These are phyloP conservation scores for Tricholoma furcatifolium DNA, from an alignment of 768 basidiomycete genomes.

Conservation along the genomic window DNA sequence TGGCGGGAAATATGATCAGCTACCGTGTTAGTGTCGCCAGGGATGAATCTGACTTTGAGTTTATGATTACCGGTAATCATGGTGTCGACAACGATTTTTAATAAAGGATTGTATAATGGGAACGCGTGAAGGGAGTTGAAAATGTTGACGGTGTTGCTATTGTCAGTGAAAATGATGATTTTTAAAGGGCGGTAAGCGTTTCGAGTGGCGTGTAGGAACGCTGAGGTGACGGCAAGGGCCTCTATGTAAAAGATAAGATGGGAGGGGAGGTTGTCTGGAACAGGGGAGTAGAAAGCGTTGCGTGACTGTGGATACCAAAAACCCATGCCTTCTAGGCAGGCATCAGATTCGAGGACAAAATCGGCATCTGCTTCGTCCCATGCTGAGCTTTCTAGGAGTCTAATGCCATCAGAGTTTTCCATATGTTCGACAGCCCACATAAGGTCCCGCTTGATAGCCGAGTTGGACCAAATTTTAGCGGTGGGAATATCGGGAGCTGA, in stretches of 20 bases:
- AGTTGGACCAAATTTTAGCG: conserved; percentile 24
- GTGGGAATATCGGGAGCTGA: neutral
- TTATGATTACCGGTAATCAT: neutral
- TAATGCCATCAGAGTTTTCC: conserved; percentile 19
- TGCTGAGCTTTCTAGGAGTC: conserved; percentile 14
- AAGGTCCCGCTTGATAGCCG: conserved; percentile 19
- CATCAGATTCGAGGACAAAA: too few species aligned
- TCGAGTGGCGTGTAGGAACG: conserved; percentile 27
- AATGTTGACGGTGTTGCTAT: too few species aligned
- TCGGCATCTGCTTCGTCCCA: conserved; percentile 22
- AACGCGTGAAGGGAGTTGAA: too few species aligned
- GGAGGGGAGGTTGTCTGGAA: neutral
- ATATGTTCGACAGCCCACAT: too few species aligned
- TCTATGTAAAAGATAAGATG: too few species aligned
- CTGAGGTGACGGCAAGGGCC: too few species aligned
- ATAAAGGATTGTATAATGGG: conserved; percentile 17
- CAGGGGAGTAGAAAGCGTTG: conserved; percentile 12
- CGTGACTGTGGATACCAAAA: conserved; percentile 20
- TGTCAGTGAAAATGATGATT: too few species aligned
- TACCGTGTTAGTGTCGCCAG: too few species aligned
- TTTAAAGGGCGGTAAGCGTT: conserved; percentile 23
- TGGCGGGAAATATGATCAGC: neutral
- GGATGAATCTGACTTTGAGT: neutral
- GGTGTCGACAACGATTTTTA: conserved; percentile 14
- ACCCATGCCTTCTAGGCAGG: too few species aligned